A percentile compares a stretch with the other conserved stretches of the same genome.
Conservation (phyloP, 225 moss, liverwort and hornwort species). For the Asterella californica region DNA sequence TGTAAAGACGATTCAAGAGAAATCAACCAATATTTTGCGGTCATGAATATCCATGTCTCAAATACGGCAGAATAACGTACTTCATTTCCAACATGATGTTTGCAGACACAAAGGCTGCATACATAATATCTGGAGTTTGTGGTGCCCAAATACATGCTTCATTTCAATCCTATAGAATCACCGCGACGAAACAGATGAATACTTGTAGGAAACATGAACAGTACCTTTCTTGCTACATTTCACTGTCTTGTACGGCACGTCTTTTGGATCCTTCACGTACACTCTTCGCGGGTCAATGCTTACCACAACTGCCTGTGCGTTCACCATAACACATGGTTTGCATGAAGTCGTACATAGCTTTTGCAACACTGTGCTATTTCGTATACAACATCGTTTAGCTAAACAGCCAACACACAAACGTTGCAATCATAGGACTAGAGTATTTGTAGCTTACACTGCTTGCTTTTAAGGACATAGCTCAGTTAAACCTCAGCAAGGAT, state of each 20-base stretch:
- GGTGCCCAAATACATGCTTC: too few relatives aligned
- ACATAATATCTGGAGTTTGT: too few relatives aligned
- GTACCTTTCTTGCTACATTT: conserved; percentile 63
- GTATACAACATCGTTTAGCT: neutral
- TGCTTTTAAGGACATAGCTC: neutral
- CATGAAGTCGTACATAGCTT: neutral
- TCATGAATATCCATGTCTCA: neutral
- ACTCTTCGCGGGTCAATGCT: conserved; percentile 93
- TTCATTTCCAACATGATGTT: too few relatives aligned
- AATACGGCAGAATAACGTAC: neutral
- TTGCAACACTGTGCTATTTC: neutral
- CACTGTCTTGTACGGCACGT: conserved; percentile 65
- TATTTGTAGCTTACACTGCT: neutral
- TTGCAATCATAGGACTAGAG: neutral
- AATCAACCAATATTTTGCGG: neutral
- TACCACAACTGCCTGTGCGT: conserved; percentile 87
- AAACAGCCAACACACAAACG: neutral
- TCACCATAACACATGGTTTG: neutral
- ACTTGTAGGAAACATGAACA: neutral
- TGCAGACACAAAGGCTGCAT: too few relatives aligned
- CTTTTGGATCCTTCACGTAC: conserved; percentile 72
- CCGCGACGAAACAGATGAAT: too few relatives aligned
- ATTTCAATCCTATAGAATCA: too few relatives aligned
- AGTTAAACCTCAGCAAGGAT: neutral
- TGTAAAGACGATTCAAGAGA: conserved; percentile 1